These are phyloP conservation scores for Discostella pseudostelligera DNA, from an alignment of 108 stramenopile species.

Conservation along the genomic window DNA sequence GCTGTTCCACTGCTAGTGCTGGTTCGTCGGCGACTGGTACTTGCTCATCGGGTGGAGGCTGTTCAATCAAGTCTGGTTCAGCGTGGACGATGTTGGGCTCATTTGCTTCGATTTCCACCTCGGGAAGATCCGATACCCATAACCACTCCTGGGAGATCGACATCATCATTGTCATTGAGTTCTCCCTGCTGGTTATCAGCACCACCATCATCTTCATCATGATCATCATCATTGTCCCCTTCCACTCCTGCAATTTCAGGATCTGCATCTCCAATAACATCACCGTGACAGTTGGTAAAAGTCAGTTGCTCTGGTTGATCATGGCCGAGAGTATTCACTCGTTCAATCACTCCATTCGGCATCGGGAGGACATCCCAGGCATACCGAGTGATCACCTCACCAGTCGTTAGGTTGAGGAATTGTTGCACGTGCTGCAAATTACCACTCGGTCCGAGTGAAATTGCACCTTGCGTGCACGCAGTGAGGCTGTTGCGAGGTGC, in stretches of 20 bases:
- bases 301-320: neutral
- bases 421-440: neutral
- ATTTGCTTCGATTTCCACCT: too few relatives aligned
- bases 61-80: too few relatives aligned
- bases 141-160: constrained; percentile 7
- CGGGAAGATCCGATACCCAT: too few relatives aligned
- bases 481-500: neutral
- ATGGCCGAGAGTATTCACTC: neutral
- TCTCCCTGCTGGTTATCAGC: too few relatives aligned
- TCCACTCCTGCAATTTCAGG: too few relatives aligned
- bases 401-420: constrained; percentile 6
- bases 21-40: too few relatives aligned
- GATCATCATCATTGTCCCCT: too few relatives aligned
- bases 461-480: neutral
- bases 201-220: too few relatives aligned
- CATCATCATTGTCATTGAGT: neutral
- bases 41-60: too few relatives aligned
- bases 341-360: neutral
- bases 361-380: constrained; percentile 3
- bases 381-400: neutral
- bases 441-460: neutral
- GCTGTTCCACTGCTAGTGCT: too few relatives aligned
- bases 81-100: neutral
- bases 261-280: too few relatives aligned
- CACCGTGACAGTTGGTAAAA: too few relatives aligned